phyloP scores from a whole-genome alignment of 2,329 filamentous ascomycete genomes.

The Aureobasidium namibiae region DNA sequence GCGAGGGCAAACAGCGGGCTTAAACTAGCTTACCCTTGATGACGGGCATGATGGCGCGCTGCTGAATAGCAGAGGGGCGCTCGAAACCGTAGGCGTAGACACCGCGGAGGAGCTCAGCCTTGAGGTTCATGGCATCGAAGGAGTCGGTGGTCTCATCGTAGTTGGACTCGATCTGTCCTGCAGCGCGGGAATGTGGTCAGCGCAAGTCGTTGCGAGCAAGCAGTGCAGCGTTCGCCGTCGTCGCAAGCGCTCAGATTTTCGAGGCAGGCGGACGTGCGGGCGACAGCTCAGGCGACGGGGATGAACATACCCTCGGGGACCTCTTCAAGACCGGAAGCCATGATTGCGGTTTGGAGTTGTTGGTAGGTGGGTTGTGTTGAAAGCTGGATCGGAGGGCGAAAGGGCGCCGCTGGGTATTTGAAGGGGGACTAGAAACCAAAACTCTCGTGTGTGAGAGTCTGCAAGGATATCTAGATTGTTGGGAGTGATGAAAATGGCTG shows the following conservation, averaged over 20 bases:
- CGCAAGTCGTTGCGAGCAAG: constrained; percentile 2
- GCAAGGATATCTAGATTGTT: constrained; percentile 33
- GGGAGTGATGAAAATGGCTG: constrained; percentile 21
- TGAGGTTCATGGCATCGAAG: constrained; percentile 97
- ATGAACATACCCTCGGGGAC: constrained; percentile 77
- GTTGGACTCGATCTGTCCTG: constrained; percentile 99
- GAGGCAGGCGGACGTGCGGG: background rate
- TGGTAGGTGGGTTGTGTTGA: constrained; percentile 24
- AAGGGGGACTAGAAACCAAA: constrained; percentile 37
- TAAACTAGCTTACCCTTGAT: constrained; percentile 76
- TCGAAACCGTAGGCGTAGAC: constrained; percentile 99
- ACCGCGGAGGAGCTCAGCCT: constrained; percentile 93
- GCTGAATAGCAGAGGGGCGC: constrained; percentile 98
- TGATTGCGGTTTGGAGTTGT: constrained; percentile 65
- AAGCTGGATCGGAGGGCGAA: constrained; percentile 30
- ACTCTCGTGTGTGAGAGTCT: constrained; percentile 37
- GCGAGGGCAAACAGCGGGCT: constrained; percentile 13
- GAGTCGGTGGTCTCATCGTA: constrained; percentile 99
- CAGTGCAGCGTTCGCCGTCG: no score
- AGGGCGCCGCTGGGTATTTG: constrained; percentile 29
- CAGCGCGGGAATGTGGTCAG: constrained; percentile 19
- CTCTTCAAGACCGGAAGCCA: constrained; percentile 98
- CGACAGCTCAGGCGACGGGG: background rate
- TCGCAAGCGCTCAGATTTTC: background rate
- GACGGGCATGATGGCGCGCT: constrained; percentile 99